Evolutionary conservation across 169 alveolate genomes (phyloP), one percentile per base, ranked within the genome.

Genomic region (Plasmodium gallinaceum): DNA sequence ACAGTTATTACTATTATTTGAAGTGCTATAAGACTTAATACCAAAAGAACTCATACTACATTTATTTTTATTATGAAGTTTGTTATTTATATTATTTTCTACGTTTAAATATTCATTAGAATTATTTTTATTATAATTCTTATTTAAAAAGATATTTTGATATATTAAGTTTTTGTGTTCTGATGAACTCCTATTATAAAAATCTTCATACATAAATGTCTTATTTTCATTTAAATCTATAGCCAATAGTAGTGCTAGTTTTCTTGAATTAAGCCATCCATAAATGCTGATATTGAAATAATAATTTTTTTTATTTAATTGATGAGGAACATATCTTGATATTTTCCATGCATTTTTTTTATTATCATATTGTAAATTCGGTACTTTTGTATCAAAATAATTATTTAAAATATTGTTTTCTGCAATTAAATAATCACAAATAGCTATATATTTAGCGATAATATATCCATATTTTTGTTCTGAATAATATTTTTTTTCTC

Each of bases 221-320:
- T 26, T 68, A 2, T 26, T 68, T 7, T 20, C n/a, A 43, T 68
- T 68, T n/a, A 68, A 22, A 68, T 68, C 45, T 42, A 68, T 68
- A 0, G 76, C 76, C 24, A 68, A 22, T 12, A 68, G 0, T 1
- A 68, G 39, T n/a, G 94, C 90, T 22, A 61, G 16, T 39, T 90
- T 93, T 69, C 88, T 85, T 10, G 95, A 94, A 24, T 65, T 86
- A 18, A 60, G 52, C 92, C 91, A 93, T 12, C 95, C 95, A 70
- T 89, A 91, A 26, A 88, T 91, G 20, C 85, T 42, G 12, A 93
- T 74, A 73, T 91, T 87, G 89, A 93, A 93, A 57, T 89, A 76
- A 10, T 83, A 86, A 89, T 93, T 88, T 42, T 88, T 83, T 54
- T 87, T 90, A 14, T 91, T 91, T 22, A 88, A 73, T 70, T 91